Base-by-base conservation (phyloP, 768 basidiomycete genomes). In the Phylloporus sp. region DNA sequence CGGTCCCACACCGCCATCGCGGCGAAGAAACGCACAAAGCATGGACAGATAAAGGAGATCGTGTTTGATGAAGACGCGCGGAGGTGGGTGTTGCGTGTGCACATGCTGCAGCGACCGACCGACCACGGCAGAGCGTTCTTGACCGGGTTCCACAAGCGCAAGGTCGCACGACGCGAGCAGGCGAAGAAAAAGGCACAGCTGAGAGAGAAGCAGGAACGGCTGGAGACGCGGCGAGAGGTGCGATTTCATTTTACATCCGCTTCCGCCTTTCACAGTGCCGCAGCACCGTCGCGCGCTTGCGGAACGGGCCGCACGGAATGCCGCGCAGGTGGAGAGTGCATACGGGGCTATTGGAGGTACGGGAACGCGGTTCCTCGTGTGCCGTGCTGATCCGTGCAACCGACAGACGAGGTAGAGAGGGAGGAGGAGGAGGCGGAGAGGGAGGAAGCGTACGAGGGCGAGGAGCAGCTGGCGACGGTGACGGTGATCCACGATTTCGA, bases 401-500 rank as follows among this genome's bases (percentile, higher is more conserved):
- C 29, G 17, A 50, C 52, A 53, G 59, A 48, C 28, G 73, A 71
- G 24, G n/a, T n/a, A n/a, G n/a, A n/a, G n/a, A n/a, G n/a, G n/a
- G n/a, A n/a, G n/a, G n/a, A n/a, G n/a, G n/a, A n/a, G n/a, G n/a
- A n/a, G n/a, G n/a, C n/a, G n/a, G 52, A 67, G 9, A 71, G 74
- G 42, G 82, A 82, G 45, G 77, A 81, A 62, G 84, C 87, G 62
- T 94, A 81, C 54, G 84, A 88, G 56, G 84, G 85, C 54, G 90
- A 91, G 58, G 84, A 93, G 59, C 77, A 84, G 50, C 74, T 89
- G 26, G 90, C 93, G 36, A 90, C 87, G 15, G 92, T 96, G 36
- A 93, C 91, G 14, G 82, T 96, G 40, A 82, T 90, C 13, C 90
- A 96, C 62, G 90, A 96, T 63, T 90, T 95, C 63, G 90, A 94